phyloP scores from a whole-genome alignment of 2,329 filamentous ascomycete genomes.

The Epichloe sp. region DNA sequence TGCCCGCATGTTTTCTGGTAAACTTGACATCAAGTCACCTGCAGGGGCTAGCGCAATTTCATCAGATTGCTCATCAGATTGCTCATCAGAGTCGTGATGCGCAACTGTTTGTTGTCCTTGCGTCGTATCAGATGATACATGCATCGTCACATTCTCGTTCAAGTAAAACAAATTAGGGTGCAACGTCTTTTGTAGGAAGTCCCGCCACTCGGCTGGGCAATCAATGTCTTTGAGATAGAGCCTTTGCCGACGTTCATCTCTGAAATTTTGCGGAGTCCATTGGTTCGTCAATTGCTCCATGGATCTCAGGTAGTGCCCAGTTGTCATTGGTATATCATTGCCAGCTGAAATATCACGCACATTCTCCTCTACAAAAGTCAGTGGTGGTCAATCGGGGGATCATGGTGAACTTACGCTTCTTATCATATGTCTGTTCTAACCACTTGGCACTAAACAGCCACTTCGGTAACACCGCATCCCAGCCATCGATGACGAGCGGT shows the following conservation, averaged over 20 bases:
- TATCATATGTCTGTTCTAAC: slow-evolving; percentile 66
- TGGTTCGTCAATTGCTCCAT: slow-evolving; percentile 76
- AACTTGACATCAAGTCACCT: slow-evolving; percentile 88
- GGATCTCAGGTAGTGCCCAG: slow-evolving; percentile 79
- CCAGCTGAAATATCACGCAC: slow-evolving; percentile 68
- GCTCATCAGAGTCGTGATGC: slow-evolving; percentile 23
- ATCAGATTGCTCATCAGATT: slow-evolving; percentile 36
- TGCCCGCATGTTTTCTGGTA: slow-evolving; percentile 77
- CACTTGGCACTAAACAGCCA: slow-evolving; percentile 70
- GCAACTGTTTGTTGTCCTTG: slow-evolving; percentile 14
- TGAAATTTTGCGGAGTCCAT: slow-evolving; percentile 62
- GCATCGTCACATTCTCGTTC: slow-evolving; percentile 56
- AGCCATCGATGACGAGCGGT: slow-evolving; percentile 83
- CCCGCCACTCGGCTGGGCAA: slow-evolving; percentile 75
- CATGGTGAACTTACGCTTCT: slow-evolving; percentile 49
- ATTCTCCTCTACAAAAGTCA: slow-evolving; percentile 52
- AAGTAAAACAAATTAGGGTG: slow-evolving; percentile 80
- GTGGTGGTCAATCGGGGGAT: slow-evolving; percentile 9
- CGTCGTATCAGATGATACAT: slow-evolving; percentile 6
- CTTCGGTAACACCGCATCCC: slow-evolving; percentile 60
- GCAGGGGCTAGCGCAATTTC: slow-evolving; percentile 54
- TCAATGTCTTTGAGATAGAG: slow-evolving; percentile 97
- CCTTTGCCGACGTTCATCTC: slow-evolving; percentile 67
- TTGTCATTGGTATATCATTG: slow-evolving; percentile 68
- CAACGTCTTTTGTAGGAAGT: slow-evolving; percentile 64